A percentile compares a stretch with the other conserved stretches of the same genome.
Evolutionary conservation across 768 basidiomycete genomes (phyloP).

Genomic region (Psilocybe cubensis): DNA sequence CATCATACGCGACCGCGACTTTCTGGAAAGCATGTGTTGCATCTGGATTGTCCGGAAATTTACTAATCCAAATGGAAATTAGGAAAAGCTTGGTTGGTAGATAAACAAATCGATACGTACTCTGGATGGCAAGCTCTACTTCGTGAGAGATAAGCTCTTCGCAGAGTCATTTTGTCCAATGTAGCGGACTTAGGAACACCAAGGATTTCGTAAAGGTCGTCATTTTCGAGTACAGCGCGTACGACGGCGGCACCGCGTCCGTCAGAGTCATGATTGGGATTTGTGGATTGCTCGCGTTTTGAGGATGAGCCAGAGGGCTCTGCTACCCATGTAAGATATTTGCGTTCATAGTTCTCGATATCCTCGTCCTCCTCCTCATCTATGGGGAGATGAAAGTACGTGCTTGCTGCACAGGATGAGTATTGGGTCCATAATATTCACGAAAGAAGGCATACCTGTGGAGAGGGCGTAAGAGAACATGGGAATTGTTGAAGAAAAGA

Average conservation of each 20-base stretch:
- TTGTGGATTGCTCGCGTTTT: slow-evolving; percentile 6
- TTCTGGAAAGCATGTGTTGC: slow-evolving; percentile 88
- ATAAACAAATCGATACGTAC: slow-evolving; percentile 45
- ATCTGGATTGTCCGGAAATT: slow-evolving; percentile 76
- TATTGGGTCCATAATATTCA: slow-evolving; percentile 5
- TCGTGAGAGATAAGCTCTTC: slow-evolving; percentile 76
- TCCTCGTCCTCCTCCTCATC: slow-evolving; percentile 59
- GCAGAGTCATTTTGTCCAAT: slow-evolving; percentile 63
- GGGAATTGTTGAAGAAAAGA: slow-evolving; percentile 14
- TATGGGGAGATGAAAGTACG: slow-evolving; percentile 66
- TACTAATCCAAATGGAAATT: slow-evolving; percentile 47
- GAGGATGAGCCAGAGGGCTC: slow-evolving; percentile 35
- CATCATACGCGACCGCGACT: slow-evolving; percentile 82
- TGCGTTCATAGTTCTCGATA: slow-evolving; percentile 47
- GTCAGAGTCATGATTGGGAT: slow-evolving; percentile 13
- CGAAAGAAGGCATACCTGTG: slow-evolving; percentile 32
- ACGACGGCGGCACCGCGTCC: slow-evolving; percentile 36
- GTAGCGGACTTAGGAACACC: slow-evolving; percentile 55
- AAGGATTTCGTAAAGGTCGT: slow-evolving; percentile 76
- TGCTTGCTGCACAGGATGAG: slow-evolving; percentile 44
- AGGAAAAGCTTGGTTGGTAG: background rate
- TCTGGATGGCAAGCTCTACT: slow-evolving; percentile 87
- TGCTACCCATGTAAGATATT: slow-evolving; percentile 52
- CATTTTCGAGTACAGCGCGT: slow-evolving; percentile 56
- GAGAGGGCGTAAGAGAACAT: slow-evolving; percentile 53